Conservation (phyloP, 2,329 filamentous ascomycete genomes). For the Colletotrichum melonis region DNA sequence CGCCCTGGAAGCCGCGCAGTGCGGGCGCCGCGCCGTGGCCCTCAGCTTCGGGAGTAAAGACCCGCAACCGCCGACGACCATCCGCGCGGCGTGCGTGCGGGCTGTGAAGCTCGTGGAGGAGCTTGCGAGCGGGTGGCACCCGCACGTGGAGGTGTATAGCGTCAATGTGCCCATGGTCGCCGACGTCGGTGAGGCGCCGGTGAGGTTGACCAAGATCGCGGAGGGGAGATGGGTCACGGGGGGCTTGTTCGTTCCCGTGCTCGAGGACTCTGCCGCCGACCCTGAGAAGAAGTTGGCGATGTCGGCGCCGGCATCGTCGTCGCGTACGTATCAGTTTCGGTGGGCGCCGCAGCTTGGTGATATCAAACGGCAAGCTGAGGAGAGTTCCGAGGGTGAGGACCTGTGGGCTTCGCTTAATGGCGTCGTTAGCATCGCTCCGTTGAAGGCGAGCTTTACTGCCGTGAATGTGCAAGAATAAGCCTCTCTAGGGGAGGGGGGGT, state of each 20-base stretch:
- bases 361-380: slow-evolving; percentile 32
- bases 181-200: slow-evolving; percentile 67
- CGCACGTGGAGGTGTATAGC: slow-evolving; percentile 71
- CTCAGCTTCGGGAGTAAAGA: slow-evolving; percentile 78
- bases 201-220: slow-evolving; percentile 76
- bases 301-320: neutral
- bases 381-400: slow-evolving; percentile 35
- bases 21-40: slow-evolving; percentile 69
- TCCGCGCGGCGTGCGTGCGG: slow-evolving; percentile 71
- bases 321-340: slow-evolving; percentile 26
- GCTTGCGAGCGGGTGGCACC: slow-evolving; percentile 67
- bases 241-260: slow-evolving; percentile 42
- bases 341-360: slow-evolving; percentile 37
- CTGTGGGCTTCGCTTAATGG: slow-evolving; percentile 36
- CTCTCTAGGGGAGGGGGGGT: too few species aligned
- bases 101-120: slow-evolving; percentile 72
- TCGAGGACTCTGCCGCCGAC: slow-evolving; percentile 3
- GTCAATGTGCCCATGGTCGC: slow-evolving; percentile 77
- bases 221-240: slow-evolving; percentile 74
- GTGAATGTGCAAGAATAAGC: slow-evolving; percentile 16
- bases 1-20: slow-evolving; percentile 68
- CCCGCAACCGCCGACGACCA: slow-evolving; percentile 70
- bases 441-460: slow-evolving; percentile 35
- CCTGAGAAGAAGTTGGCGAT: slow-evolving; percentile 29
- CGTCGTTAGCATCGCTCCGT: slow-evolving; percentile 33